These are phyloP conservation scores for Cymodocea nodosa DNA, from an alignment of 116 monocot genomes.

Conservation along the genomic window DNA sequence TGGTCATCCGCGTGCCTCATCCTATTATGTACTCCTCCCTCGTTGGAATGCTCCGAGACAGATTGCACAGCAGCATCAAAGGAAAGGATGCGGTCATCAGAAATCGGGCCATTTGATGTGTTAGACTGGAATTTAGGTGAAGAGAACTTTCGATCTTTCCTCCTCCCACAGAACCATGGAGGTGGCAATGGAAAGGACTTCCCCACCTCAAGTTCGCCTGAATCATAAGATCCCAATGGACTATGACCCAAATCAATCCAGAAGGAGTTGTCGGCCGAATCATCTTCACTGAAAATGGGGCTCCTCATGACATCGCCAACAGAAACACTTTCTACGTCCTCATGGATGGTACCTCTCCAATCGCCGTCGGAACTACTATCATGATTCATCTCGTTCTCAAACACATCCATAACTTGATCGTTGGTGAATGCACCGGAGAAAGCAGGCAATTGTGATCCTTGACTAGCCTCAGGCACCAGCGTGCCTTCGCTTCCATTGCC, in stretches of 20 bases:
- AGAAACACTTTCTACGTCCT: slow-evolving; percentile 76
- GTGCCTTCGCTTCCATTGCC: slow-evolving; percentile 5
- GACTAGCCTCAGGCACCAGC: slow-evolving; percentile 18
- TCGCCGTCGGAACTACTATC: slow-evolving; percentile 82
- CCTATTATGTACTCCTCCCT: slow-evolving; percentile 7
- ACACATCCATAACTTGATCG: slow-evolving; percentile 61
- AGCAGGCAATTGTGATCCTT: slow-evolving; percentile 54
- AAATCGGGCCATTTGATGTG: slow-evolving; percentile 40
- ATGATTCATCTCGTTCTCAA: slow-evolving; percentile 69
- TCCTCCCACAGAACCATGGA: slow-evolving; percentile 33
- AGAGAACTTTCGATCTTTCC: slow-evolving; percentile 34
- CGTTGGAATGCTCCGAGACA: slow-evolving; percentile 42
- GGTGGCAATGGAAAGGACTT: slow-evolving; percentile 56
- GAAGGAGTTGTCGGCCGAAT: slow-evolving; percentile 17
- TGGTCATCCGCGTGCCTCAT: neutral
- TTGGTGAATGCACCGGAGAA: slow-evolving; percentile 83
- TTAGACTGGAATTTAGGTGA: slow-evolving; percentile 37
- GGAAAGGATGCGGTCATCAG: slow-evolving; percentile 36
- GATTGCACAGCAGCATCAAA: slow-evolving; percentile 93
- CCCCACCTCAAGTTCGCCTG: slow-evolving; percentile 28
- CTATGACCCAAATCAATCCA: slow-evolving; percentile 98
- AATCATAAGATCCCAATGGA: slow-evolving; percentile 50
- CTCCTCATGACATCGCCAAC: slow-evolving; percentile 24
- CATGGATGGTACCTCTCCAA: slow-evolving; percentile 74
- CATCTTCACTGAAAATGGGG: slow-evolving; percentile 25